Percentiles rank a stretch among this genome's conserved stretches.
Evolutionary conservation across 768 basidiomycete species (phyloP).

Genomic region (Kwoniella dendrophila): DNA sequence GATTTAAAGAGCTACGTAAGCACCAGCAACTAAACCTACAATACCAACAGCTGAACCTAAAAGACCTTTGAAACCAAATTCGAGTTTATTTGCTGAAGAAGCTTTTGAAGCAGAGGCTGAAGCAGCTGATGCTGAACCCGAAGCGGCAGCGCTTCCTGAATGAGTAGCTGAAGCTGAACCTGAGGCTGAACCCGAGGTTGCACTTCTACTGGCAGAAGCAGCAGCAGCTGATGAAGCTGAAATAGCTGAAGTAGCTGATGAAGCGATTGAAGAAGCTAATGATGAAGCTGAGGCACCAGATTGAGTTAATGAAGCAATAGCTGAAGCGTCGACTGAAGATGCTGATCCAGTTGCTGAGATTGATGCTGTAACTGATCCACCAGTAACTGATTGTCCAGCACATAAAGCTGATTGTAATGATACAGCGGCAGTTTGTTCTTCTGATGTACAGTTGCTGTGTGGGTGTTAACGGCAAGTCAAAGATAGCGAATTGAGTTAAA

Average conservation of each 20-base stretch:
- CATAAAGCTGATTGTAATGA: conserved; percentile 47
- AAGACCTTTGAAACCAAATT: conserved; percentile 13
- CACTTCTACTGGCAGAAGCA: conserved; percentile 8
- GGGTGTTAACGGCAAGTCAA: too few species aligned
- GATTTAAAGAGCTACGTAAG: conserved; percentile 13
- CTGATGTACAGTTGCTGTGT: conserved; percentile 46
- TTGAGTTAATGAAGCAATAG: conserved; percentile 16
- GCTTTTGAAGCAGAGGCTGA: conserved; percentile 5
- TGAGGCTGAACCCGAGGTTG: not conserved
- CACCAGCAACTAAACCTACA: conserved; percentile 20
- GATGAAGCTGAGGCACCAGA: conserved; percentile 22
- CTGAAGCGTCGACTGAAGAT: conserved; percentile 27
- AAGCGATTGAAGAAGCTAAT: conserved; percentile 19
- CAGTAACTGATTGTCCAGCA: conserved; percentile 23
- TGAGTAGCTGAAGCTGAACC: conserved; percentile 15
- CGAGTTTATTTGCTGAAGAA: conserved; percentile 15
- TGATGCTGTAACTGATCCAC: conserved; percentile 37
- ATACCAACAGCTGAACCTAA: conserved; percentile 10
- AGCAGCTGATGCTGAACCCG: not conserved
- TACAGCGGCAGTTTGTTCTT: conserved; percentile 40
- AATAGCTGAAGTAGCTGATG: conserved; percentile 6
- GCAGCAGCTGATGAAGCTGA: conserved; percentile 9
- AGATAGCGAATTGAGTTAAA: too few species aligned
- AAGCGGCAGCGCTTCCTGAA: too few species aligned
- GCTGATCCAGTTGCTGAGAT: conserved; percentile 28